These are phyloP conservation scores for Wallacemonas rigidus DNA, from an alignment of 208 protist genomes.

Conservation along the genomic window DNA sequence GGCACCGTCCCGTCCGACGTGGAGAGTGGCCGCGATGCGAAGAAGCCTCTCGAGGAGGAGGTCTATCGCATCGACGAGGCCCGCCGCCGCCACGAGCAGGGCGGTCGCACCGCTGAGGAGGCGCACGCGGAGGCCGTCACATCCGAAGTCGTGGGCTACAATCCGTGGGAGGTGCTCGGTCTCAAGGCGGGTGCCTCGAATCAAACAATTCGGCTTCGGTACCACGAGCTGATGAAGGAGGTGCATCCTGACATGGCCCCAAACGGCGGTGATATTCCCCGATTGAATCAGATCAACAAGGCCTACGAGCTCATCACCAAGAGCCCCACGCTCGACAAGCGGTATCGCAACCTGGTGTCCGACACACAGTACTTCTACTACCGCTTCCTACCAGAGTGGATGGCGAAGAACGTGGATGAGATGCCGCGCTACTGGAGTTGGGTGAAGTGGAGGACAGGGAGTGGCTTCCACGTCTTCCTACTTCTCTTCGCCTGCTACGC, in stretches of 20 bases:
- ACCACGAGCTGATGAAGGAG: conserved; percentile 86
- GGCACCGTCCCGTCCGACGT: conserved; percentile 71
- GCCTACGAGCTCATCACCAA: conserved; percentile 90
- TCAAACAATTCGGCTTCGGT: conserved; percentile 77
- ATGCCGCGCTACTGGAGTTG: conserved; percentile 92
- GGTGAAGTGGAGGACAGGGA: conserved; percentile 79
- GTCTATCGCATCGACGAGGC: conserved; percentile 31
- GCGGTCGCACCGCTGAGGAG: conserved; percentile 29
- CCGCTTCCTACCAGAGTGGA: conserved; percentile 88
- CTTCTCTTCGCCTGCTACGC: conserved; percentile 66
- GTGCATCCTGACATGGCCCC: conserved; percentile 82
- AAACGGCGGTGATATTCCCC: conserved; percentile 78
- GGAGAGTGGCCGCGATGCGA: conserved; percentile 41
- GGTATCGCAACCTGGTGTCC: conserved; percentile 86
- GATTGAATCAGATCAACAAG: conserved; percentile 88
- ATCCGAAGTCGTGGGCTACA: conserved; percentile 65
- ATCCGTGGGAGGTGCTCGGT: conserved; percentile 85
- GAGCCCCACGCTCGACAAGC: conserved; percentile 84
- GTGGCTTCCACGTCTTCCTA: conserved; percentile 69
- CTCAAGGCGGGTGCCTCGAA: conserved; percentile 70
- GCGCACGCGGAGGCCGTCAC: conserved; percentile 41
- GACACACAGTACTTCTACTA: conserved; percentile 91
- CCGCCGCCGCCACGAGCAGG: conserved; percentile 34
- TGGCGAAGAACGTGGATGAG: conserved; percentile 91
- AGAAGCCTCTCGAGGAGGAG: conserved; percentile 62